Percentiles rank a stretch among this genome's conserved stretches.
These are phyloP conservation scores for Bombardia bombarda DNA, from an alignment of 495 filamentous ascomycete genomes.

Conservation along the genomic window DNA sequence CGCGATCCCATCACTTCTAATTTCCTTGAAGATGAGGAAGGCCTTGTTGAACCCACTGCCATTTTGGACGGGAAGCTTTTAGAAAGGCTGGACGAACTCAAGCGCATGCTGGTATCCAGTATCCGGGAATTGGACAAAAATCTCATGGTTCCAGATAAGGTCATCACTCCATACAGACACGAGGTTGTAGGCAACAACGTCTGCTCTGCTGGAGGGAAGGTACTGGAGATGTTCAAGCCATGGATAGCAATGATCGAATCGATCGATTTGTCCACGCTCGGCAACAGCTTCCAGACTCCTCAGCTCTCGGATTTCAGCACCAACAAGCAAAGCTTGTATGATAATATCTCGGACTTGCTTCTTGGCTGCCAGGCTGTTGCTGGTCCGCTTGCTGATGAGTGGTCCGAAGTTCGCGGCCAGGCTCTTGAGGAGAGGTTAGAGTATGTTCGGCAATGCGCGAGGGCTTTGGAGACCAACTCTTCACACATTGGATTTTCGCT, in stretches of 20 bases:
- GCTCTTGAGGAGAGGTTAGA: slow-evolving; percentile 84
- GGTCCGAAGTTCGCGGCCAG: slow-evolving; percentile 84
- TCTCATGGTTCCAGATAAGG: slow-evolving; percentile 65
- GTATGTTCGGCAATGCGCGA: slow-evolving; percentile 62
- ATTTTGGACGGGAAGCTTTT: slow-evolving; percentile 67
- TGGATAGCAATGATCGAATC: slow-evolving; percentile 86
- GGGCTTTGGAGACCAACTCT: slow-evolving; percentile 76
- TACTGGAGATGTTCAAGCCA: slow-evolving; percentile 77
- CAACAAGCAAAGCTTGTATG: slow-evolving; percentile 88
- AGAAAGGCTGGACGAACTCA: slow-evolving; percentile 76
- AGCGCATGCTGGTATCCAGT: slow-evolving; percentile 67
- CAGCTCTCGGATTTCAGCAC: slow-evolving; percentile 79
- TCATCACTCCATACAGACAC: slow-evolving; percentile 63
- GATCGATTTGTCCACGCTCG: slow-evolving; percentile 69
- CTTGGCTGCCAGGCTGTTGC: slow-evolving; percentile 80
- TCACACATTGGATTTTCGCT: slow-evolving; percentile 83
- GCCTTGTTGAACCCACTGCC: slow-evolving; percentile 61
- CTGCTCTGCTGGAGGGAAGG: slow-evolving; percentile 63
- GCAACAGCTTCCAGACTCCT: slow-evolving; percentile 69
- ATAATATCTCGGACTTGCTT: slow-evolving; percentile 83
- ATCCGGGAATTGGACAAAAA: slow-evolving; percentile 82
- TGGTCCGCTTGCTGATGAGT: slow-evolving; percentile 87
- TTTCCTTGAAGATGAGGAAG: slow-evolving; percentile 80
- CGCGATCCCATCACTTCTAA: slow-evolving; percentile 62
- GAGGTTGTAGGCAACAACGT: slow-evolving; percentile 65